These are phyloP conservation scores for Cryptomeria japonica DNA, from an alignment of 75 land plant genomes.

Conservation along the genomic window DNA sequence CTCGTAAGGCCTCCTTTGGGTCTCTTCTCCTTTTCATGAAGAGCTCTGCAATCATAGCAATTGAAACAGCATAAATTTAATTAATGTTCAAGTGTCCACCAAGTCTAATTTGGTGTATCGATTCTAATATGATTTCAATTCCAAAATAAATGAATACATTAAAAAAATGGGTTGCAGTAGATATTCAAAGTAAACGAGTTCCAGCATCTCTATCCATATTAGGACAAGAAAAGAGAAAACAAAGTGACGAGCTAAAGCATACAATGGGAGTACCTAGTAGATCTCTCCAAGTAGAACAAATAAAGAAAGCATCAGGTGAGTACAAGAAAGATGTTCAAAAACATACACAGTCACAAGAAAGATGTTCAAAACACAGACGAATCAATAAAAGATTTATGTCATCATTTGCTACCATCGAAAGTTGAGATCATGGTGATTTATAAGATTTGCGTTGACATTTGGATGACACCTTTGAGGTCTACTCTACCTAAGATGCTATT, in stretches of 20 bases:
- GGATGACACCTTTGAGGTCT: not conserved
- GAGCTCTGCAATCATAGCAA: conserved; percentile 39
- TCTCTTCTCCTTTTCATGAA: conserved; percentile 52
- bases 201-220: not conserved
- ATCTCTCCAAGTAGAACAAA: not conserved
- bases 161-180: not conserved
- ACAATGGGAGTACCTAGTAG: not conserved
- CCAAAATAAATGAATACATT: not conserved
- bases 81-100: not conserved
- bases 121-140: not conserved
- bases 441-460: not conserved
- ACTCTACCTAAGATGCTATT: not conserved
- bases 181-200: not conserved
- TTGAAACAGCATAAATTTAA: not conserved
- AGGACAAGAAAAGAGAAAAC: no score
- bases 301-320: not conserved
- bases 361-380: not conserved
- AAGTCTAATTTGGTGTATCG: not conserved
- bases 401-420: not conserved
- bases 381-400: not conserved
- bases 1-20: conserved; percentile 31
- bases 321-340: not conserved
- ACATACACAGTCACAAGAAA: not conserved
- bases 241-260: not conserved
- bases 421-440: not conserved